Base-by-base conservation (phyloP, 768 basidiomycete species). In the Cystobasidium tubakii region DNA sequence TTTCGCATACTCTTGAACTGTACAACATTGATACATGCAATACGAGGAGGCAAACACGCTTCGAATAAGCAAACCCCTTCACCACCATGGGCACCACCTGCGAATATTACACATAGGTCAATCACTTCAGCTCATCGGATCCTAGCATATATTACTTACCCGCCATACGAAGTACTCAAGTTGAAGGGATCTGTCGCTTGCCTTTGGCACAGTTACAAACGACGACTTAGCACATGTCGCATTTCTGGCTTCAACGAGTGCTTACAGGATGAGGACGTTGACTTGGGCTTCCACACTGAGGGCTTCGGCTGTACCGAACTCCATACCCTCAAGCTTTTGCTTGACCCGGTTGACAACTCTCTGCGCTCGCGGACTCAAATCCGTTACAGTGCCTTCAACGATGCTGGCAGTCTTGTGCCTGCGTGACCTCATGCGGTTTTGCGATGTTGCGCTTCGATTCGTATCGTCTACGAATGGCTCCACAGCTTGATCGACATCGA, bases 321-420 rank as follows among this genome's bases (percentile, higher is more conserved):
- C 75, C 27, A 42, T 21, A 10, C 77, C 77, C 27, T 73, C 69
- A 31, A 78, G 66, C 73, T 78, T 78, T 60, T 72, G 73, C 70
- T 73, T 66, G 44, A 77, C 77, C 4, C 77, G 72, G 10, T 55
- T 57, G 33, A 78, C 73, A 43, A 77, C 76, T 57, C 75, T 65
- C 66, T 77, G 55, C 27, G 77, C 77, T 53, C 75, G 65, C 34
- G 70, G 66, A 39, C 57, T 75, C 72, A 39, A 39, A 65, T 57
- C 62, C 6, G 29, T 62, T 1, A 63, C 65, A 42, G 54, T 27
- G 36, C 53, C 74, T 39, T 31, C 72, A 67, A 34, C 63, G 73
- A 62, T 53, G 66, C 12, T 53, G 65, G 33, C 55, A 57, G 39
- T 62, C 46, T n/a, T 75, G 60, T 42, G 64, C 43, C 44, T 54